Evolutionary conservation across 75 land plant species (phyloP).

Genomic region (Cunninghamia lanceolata): DNA sequence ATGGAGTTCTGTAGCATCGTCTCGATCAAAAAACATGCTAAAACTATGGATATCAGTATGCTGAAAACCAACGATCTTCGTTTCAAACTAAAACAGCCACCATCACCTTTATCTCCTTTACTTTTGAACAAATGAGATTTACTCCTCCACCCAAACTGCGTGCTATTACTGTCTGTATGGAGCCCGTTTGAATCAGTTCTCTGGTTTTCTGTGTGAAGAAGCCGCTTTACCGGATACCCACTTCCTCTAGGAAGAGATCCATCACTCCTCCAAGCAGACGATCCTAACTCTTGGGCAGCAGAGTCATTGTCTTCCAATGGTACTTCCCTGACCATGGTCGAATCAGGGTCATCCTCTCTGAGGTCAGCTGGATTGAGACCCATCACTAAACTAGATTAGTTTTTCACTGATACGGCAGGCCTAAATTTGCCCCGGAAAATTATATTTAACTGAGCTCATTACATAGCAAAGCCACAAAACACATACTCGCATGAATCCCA

Average conservation of each 20-base stretch:
- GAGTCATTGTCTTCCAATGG: neutral
- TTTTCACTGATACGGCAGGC: neutral
- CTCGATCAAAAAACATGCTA: neutral
- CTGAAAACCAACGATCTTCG: slow-evolving; percentile 10
- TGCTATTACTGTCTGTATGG: neutral
- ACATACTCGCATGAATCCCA: neutral
- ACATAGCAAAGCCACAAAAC: neutral
- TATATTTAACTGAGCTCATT: neutral
- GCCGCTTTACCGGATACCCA: slow-evolving; percentile 8
- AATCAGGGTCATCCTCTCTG: neutral
- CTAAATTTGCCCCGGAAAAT: neutral
- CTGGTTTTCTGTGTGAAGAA: slow-evolving; percentile 7
- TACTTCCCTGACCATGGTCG: neutral
- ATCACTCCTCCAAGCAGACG: slow-evolving; percentile 6
- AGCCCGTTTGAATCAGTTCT: neutral
- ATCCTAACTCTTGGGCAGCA: slow-evolving; percentile 12
- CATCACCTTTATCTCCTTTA: slow-evolving; percentile 2
- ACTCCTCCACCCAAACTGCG: slow-evolving; percentile 8
- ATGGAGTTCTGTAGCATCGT: slow-evolving; percentile 15
- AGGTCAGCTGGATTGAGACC: neutral
- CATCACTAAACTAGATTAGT: neutral
- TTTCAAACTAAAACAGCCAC: slow-evolving; percentile 8
- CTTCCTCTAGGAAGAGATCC: slow-evolving; percentile 6
- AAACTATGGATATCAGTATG: slow-evolving; percentile 9
- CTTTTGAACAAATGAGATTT: slow-evolving; percentile 10